Percentiles rank a stretch among this genome's conserved stretches.
Conservation (phyloP, 306 rosid species). For the Begonia loranthoides region DNA sequence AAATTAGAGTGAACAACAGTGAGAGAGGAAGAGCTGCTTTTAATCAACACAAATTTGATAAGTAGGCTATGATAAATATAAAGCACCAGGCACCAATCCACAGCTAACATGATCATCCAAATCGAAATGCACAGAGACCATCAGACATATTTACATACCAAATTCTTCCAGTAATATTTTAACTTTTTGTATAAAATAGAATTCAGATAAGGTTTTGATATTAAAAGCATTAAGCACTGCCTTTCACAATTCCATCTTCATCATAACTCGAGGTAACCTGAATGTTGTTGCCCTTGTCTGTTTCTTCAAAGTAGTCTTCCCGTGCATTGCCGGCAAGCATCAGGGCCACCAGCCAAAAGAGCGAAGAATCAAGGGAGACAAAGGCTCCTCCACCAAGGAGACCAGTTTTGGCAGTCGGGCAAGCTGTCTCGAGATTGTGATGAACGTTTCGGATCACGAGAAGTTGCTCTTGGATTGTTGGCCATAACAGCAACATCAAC, state of each 20-base stretch:
- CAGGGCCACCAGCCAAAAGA: conserved; percentile 74
- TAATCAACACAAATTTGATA: too few relatives aligned
- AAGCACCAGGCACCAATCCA: too few relatives aligned
- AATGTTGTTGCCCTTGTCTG: conserved; percentile 15
- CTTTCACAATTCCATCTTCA: conserved; percentile 4
- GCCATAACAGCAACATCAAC: conserved; percentile 45
- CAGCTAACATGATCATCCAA: background rate
- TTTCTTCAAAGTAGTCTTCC: conserved; percentile 61
- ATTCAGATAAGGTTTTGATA: background rate
- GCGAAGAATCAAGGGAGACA: conserved; percentile 69
- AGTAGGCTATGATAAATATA: too few relatives aligned
- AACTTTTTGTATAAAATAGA: background rate
- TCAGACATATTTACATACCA: conserved; percentile 10
- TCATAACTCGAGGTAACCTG: conserved; percentile 18
- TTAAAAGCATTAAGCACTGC: conserved; percentile 10
- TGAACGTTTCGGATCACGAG: conserved; percentile 22
- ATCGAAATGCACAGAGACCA: background rate
- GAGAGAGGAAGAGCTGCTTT: too few relatives aligned
- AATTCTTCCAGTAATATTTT: background rate
- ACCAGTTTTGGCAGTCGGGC: conserved; percentile 71
- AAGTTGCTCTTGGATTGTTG: conserved; percentile 47
- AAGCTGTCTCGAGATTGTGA: conserved; percentile 11
- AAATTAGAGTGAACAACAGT: too few relatives aligned
- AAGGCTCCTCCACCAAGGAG: conserved; percentile 92
- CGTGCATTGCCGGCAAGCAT: conserved; percentile 73